Evolutionary conservation across 176 grass and related monocot genomes (phyloP), one percentile per base, ranked within the genome.

Genomic region (Rhynchospora breviuscula): DNA sequence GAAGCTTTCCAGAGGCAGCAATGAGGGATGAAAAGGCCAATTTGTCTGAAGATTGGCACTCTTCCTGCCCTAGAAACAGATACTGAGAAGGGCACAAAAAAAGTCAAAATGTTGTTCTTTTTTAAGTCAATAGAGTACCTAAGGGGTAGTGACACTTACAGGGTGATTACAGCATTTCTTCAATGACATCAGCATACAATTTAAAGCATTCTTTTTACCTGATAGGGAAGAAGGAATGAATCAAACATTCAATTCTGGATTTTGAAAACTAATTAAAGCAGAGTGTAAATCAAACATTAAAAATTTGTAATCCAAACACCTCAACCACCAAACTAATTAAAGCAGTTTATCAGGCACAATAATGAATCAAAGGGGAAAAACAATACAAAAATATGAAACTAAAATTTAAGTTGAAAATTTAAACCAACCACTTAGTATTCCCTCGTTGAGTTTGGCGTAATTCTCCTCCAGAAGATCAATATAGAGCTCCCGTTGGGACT

Each of bases 141-240:
- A 62, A 29, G 65, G 63, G 62, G 29, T 12, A 17, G 79, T 75
- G 45, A 84, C 80, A 82, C 49, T 21, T 88, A 94, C 92, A 56
- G 89, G 87, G 12, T 94, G 92, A 85, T 91, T 89, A 56, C 89
- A 91, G 81, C 89, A 94, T 86, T 94, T 94, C 59, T 81, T 84
- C 80, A 91, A 18, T 33, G 81, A 72, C 46, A 90, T 84, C 6
- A 91, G 89, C 33, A 94, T 66, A 8, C 79, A 86, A 58, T 91
- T 91, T 84, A 94, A 84, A 87, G 85, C 84, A 86, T 87, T 73
- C 33, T 89, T 94, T 86, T 56, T 85, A 79, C 92, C 92, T 91
- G 73, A 73, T 82, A 12, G 3, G 17, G 18, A 71, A 64, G n/a
- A 79, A 84, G 11, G 43, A 62, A 69, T 44, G 67, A 7, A 22